Base-by-base conservation (phyloP, 208 protist genomes). In the Phytomonas sp. region DNA sequence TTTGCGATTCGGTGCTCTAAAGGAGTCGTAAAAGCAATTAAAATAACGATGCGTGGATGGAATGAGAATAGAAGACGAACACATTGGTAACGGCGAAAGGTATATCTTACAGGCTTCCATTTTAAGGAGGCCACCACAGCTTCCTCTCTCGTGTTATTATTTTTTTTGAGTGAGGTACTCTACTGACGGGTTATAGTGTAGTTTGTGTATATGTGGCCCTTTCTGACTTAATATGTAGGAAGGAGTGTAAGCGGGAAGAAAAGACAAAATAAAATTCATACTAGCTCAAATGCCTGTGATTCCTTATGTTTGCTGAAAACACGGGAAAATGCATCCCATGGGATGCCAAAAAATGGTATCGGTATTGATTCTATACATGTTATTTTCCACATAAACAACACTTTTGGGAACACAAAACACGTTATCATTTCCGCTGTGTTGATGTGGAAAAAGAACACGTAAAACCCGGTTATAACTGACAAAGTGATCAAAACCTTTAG, bases 281-380 rank as follows among this genome's bases (percentile, higher is more conserved):
- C 20, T 2, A 51, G 3, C 2, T 51, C 4, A 23, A 51, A 20
- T 17, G 13, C 13, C 9, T 51, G 13, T 6, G 13, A 23, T 51
- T 51, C 13, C 40, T 51, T 51, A 6, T 51, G 20, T 51, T 6
- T 6, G 40, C 40, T 23, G 2, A 6, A 60, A 53, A 43, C 1
- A 75, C 43, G 64, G 72, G 62, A 74, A 74, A 74, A 64, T 9
- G n/a, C 4, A 72, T 71, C 60, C 26, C 46, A 66, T 53, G 20
- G 26, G 13, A 68, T 59, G 31, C 13, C 60, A 60, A 32, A 81
- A 59, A 46, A 84, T 46, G 15, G 40, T 33, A 34, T 69, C n/a
- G 23, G 51, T n/a, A 60, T 62, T 62, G 9, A 13, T 34, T 62
- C 9, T 62, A 62, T 62, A 13, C 9, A 64, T 23, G 31, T 64